Conservation (phyloP, 2,329 filamentous ascomycete genomes). For the Fusarium sp. region DNA sequence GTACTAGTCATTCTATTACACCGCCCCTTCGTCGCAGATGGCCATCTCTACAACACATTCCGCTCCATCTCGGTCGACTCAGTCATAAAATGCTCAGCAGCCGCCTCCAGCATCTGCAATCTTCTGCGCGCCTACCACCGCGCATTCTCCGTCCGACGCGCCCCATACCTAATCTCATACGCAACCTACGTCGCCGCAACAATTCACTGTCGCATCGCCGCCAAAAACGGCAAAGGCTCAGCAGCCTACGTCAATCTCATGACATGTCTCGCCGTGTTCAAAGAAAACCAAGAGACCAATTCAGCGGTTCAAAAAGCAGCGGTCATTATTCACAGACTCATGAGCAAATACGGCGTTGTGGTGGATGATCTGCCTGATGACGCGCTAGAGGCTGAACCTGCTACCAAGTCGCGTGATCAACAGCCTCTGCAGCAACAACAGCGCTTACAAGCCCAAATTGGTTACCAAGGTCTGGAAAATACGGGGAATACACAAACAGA, state of each 20-base stretch:
- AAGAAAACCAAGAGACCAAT: conserved; percentile 64
- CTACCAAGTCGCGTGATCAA: background rate
- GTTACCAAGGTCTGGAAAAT: background rate
- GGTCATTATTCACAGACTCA: conserved; percentile 59
- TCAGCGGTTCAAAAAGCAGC: conserved; percentile 61
- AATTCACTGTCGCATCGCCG: conserved; percentile 64
- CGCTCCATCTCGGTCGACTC: conserved; percentile 58
- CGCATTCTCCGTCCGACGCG: conserved; percentile 59
- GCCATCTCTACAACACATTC: conserved; percentile 59
- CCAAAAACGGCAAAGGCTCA: conserved; percentile 56
- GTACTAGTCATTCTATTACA: conserved; percentile 66
- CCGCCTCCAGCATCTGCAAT: conserved; percentile 59
- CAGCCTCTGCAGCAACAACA: conserved; percentile 16
- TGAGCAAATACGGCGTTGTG: conserved; percentile 57
- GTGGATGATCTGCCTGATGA: conserved; percentile 28
- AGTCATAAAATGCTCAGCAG: conserved; percentile 58
- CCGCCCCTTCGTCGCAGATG: conserved; percentile 64
- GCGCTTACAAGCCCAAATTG: background rate
- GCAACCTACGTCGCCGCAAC: conserved; percentile 67
- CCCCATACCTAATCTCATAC: conserved; percentile 67
- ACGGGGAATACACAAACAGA: background rate
- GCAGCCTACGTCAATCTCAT: conserved; percentile 56
- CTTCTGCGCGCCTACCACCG: conserved; percentile 60
- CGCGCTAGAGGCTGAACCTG: conserved; percentile 18
- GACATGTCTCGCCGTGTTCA: conserved; percentile 60